Evolutionary conservation across 2,329 filamentous ascomycete species (phyloP).

Genomic region (Aspergillus costaricaensis): DNA sequence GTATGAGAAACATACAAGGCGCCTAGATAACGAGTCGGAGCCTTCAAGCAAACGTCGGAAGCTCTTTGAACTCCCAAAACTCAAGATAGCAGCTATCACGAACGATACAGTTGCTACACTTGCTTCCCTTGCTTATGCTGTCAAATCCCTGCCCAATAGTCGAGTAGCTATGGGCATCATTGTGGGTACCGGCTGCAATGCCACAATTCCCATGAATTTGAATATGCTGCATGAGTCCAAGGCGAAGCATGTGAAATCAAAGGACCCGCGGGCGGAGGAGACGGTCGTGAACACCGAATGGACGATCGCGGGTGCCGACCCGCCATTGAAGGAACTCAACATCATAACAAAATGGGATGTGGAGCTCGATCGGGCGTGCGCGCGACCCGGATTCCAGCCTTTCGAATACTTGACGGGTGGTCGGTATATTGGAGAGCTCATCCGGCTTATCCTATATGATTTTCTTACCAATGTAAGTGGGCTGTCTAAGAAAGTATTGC

Average conservation of each 20-base stretch:
- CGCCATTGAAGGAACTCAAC: conserved; percentile 59
- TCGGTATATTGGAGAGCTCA: conserved; percentile 74
- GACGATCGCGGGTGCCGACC: conserved; percentile 75
- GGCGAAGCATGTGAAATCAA: conserved; percentile 52
- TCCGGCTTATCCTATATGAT: conserved; percentile 69
- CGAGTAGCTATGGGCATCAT: conserved; percentile 78
- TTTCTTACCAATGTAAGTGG: conserved; percentile 55
- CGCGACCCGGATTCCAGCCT: conserved; percentile 74
- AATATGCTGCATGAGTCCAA: conserved; percentile 66
- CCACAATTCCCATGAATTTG: conserved; percentile 71
- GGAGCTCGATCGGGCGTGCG: conserved; percentile 65
- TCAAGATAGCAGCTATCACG: conserved; percentile 73
- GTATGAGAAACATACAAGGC: conserved; percentile 54
- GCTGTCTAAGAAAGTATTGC: conserved; percentile 50
- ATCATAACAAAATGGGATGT: conserved; percentile 73
- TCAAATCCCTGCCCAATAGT: conserved; percentile 61
- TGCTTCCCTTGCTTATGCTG: conserved; percentile 73
- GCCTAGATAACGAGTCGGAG: conserved; percentile 39
- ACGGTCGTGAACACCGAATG: conserved; percentile 83
- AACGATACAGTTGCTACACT: conserved; percentile 82
- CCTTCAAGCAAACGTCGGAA: conserved; percentile 49
- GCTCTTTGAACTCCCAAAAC: conserved; percentile 59
- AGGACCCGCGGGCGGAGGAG: conserved; percentile 56
- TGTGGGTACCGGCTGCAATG: conserved; percentile 78
- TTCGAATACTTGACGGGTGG: conserved; percentile 84